Evolutionary conservation across 805 yeast genomes (phyloP).

Genomic region (Candida sonorensis): DNA sequence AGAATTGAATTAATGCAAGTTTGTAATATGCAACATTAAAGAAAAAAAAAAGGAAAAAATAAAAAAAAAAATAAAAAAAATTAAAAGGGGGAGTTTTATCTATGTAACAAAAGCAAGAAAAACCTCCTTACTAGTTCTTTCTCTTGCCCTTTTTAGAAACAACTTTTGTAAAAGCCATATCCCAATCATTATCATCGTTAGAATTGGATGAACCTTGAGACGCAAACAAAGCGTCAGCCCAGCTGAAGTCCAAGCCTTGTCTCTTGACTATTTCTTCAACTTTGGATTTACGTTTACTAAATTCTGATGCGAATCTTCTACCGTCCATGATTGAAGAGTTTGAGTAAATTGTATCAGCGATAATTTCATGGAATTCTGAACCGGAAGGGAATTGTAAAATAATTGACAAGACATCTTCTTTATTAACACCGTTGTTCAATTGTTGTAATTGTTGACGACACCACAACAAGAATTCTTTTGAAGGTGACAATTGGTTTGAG

Average conservation of each 20-base stretch:
- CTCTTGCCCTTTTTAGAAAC: slow-evolving; percentile 55
- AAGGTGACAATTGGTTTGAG: slow-evolving; percentile 28
- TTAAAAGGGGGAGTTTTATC: too few relatives aligned
- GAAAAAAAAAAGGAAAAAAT: slow-evolving; percentile 2
- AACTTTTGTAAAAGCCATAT: slow-evolving; percentile 42
- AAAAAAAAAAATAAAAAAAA: neutral
- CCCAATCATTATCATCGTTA: slow-evolving; percentile 43
- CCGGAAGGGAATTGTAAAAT: slow-evolving; percentile 75
- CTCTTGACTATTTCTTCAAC: slow-evolving; percentile 54
- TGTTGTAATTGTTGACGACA: slow-evolving; percentile 59
- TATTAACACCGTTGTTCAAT: slow-evolving; percentile 68
- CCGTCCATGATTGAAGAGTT: slow-evolving; percentile 91
- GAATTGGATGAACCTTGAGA: slow-evolving; percentile 11
- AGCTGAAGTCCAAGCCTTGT: slow-evolving; percentile 41
- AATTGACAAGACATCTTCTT: slow-evolving; percentile 72
- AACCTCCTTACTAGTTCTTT: slow-evolving; percentile 20
- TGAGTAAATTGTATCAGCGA: slow-evolving; percentile 86
- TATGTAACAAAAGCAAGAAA: too few relatives aligned
- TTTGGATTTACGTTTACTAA: slow-evolving; percentile 64
- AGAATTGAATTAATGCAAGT: too few relatives aligned
- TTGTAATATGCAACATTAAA: too few relatives aligned
- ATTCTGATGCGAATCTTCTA: slow-evolving; percentile 87
- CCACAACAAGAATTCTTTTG: slow-evolving; percentile 67
- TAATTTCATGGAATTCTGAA: slow-evolving; percentile 71
- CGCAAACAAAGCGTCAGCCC: slow-evolving; percentile 57